These are phyloP conservation scores for Trametes cubensis DNA, from an alignment of 768 basidiomycete genomes.

Conservation along the genomic window DNA sequence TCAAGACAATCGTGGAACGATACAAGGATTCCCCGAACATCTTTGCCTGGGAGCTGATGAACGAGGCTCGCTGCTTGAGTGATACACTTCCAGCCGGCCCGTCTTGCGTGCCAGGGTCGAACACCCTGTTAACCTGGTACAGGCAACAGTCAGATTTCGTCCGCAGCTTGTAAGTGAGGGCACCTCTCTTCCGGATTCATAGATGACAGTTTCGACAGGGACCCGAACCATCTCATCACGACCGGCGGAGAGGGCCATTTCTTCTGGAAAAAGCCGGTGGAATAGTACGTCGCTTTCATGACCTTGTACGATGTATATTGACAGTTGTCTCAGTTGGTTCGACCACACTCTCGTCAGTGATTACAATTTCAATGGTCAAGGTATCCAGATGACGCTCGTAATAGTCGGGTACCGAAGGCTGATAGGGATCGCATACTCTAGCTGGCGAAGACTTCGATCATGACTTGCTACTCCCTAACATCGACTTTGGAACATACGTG, in stretches of 20 bases:
- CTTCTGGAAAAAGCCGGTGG: constrained; percentile 46
- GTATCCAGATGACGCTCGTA: constrained; percentile 27
- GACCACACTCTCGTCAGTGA: constrained; percentile 49
- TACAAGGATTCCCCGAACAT: constrained; percentile 35
- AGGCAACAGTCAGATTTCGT: constrained; percentile 53
- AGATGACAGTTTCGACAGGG: constrained; percentile 35
- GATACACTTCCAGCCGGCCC: constrained; percentile 52
- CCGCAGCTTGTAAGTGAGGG: constrained; percentile 46
- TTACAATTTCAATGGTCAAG: constrained; percentile 61
- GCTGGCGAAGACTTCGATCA: constrained; percentile 59
- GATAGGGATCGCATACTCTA: constrained; percentile 19
- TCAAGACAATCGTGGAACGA: constrained; percentile 35
- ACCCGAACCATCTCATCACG: constrained; percentile 55
- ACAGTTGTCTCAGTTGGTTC: constrained; percentile 37
- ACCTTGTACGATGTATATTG: not conserved
- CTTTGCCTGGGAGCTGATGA: constrained; percentile 48
- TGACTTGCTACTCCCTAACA: constrained; percentile 50
- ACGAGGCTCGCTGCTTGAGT: constrained; percentile 57
- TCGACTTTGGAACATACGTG: constrained; percentile 61
- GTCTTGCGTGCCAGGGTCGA: constrained; percentile 49
- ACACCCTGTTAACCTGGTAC: constrained; percentile 53
- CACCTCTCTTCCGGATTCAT: not conserved
- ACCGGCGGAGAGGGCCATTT: constrained; percentile 63
- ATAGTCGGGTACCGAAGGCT: not conserved
- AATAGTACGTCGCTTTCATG: constrained; percentile 31